Conservation (phyloP, 2,329 filamentous ascomycete species). For the Incumbomyces lentus region DNA sequence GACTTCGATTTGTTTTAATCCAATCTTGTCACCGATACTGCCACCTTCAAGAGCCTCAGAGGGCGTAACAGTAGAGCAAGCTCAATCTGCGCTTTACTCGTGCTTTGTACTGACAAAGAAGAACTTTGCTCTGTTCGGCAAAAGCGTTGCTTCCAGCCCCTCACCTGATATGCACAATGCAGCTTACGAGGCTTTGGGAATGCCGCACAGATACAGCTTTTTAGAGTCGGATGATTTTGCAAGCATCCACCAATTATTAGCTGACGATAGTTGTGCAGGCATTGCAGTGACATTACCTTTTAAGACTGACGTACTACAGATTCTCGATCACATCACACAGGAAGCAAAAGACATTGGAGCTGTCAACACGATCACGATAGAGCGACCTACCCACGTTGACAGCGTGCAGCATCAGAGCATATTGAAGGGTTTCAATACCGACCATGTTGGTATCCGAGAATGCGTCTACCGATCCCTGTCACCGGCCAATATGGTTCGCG, state of each 20-base stretch:
- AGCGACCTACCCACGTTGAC: slow-evolving; percentile 24
- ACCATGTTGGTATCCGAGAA: slow-evolving; percentile 23
- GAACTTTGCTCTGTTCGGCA: slow-evolving; percentile 21
- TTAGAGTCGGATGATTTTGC: slow-evolving; percentile 26
- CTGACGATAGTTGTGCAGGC: slow-evolving; percentile 13
- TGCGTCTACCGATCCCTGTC: slow-evolving; percentile 22
- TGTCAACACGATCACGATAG: slow-evolving; percentile 23
- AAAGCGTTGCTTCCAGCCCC: slow-evolving; percentile 18
- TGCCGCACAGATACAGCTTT: slow-evolving; percentile 19
- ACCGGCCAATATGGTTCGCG: slow-evolving; percentile 20
- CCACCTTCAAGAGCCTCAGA: background rate
- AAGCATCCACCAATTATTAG: slow-evolving; percentile 23
- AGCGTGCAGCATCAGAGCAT: slow-evolving; percentile 51
- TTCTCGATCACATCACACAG: slow-evolving; percentile 17
- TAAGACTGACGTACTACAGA: slow-evolving; percentile 20
- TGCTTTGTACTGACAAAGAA: slow-evolving; percentile 13
- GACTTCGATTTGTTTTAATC: slow-evolving; percentile 20
- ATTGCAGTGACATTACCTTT: slow-evolving; percentile 21
- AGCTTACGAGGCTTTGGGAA: slow-evolving; percentile 19
- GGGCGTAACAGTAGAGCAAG: slow-evolving; percentile 5
- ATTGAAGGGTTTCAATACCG: slow-evolving; percentile 38
- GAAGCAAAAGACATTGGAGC: slow-evolving; percentile 23
- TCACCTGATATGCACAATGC: slow-evolving; percentile 24
- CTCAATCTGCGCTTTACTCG: slow-evolving; percentile 4
- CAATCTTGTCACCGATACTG: slow-evolving; percentile 18